Evolutionary conservation across 371 early-diverging fungal genomes (phyloP).

Genomic region (Syncephalastrum contaminatum): DNA sequence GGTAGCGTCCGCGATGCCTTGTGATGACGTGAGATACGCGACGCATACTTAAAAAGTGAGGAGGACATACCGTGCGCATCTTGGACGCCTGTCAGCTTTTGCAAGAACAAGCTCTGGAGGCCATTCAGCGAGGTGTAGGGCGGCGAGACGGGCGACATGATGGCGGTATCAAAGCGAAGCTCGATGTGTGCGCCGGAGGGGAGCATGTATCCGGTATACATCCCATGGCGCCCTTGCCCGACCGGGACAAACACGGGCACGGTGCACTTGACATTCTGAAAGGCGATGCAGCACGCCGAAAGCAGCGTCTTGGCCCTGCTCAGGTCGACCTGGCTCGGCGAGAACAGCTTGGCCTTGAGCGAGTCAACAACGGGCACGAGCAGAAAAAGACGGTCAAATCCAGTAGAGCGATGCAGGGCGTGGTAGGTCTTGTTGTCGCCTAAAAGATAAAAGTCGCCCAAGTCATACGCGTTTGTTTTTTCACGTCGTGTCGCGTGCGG

Average conservation of each 20-base stretch:
- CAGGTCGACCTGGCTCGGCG: conserved; percentile 46
- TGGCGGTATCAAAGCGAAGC: conserved; percentile 59
- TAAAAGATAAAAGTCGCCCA: conserved; percentile 25
- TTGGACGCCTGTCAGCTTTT: conserved; percentile 40
- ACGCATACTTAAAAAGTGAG: background rate
- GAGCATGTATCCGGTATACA: conserved; percentile 64
- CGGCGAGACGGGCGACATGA: conserved; percentile 57
- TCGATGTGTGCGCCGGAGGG: conserved; percentile 24
- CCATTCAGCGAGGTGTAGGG: conserved; percentile 59
- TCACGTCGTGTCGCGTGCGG: conserved; percentile 15
- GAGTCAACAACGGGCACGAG: conserved; percentile 38
- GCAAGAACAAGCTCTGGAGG: conserved; percentile 53
- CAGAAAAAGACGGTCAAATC: conserved; percentile 46
- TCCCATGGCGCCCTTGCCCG: conserved; percentile 60
- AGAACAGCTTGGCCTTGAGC: conserved; percentile 31
- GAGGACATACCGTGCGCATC: conserved; percentile 38
- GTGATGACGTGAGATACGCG: too few species aligned
- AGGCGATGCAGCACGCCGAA: conserved; percentile 74
- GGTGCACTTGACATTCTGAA: conserved; percentile 68
- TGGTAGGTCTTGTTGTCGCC: conserved; percentile 40
- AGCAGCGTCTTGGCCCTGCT: conserved; percentile 64
- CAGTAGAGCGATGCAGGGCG: conserved; percentile 67
- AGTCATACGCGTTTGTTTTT: conserved; percentile 16
- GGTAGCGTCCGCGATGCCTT: too few species aligned
- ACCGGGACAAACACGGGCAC: conserved; percentile 78